phyloP scores from a whole-genome alignment of 306 rosid species.

The Prunus dulcis region DNA sequence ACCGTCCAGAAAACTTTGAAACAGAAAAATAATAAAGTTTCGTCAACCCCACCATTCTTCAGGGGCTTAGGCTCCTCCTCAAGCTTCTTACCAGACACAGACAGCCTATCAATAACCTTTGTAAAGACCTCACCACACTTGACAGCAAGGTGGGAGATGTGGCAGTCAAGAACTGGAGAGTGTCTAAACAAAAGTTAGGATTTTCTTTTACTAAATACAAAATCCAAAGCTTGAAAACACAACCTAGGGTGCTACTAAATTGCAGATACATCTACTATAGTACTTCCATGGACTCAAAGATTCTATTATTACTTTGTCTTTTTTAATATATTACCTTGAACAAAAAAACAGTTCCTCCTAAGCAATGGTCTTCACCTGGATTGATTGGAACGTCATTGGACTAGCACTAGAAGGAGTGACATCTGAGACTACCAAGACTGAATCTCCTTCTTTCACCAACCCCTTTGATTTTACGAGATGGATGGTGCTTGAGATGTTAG shows the following conservation, averaged over 20 bases:
- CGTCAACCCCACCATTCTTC: neutral
- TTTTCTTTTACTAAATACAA: neutral
- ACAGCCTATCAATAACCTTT: neutral
- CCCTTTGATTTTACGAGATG: conserved; percentile 58
- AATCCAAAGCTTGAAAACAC: neutral
- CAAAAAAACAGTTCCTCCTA: conserved; percentile 10
- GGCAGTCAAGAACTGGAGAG: neutral
- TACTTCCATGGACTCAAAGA: neutral
- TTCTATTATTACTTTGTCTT: neutral
- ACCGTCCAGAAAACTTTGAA: neutral
- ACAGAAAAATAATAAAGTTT: neutral
- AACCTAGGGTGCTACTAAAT: neutral
- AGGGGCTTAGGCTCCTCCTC: neutral
- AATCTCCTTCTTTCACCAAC: conserved; percentile 58
- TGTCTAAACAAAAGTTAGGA: neutral
- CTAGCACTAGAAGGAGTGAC: conserved; percentile 49
- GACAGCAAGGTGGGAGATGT: neutral
- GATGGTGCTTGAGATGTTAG: conserved; percentile 57
- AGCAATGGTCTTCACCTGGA: conserved; percentile 71
- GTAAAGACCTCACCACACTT: neutral
- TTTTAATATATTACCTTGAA: neutral
- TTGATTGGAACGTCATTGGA: conserved; percentile 60
- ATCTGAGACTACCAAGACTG: conserved; percentile 71
- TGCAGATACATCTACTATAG: neutral
- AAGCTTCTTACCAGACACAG: neutral